A percentile compares a stretch with the other conserved stretches of the same genome.
phyloP scores from a whole-genome alignment of 2,329 filamentous ascomycete genomes.

The Microcera coccophila region DNA sequence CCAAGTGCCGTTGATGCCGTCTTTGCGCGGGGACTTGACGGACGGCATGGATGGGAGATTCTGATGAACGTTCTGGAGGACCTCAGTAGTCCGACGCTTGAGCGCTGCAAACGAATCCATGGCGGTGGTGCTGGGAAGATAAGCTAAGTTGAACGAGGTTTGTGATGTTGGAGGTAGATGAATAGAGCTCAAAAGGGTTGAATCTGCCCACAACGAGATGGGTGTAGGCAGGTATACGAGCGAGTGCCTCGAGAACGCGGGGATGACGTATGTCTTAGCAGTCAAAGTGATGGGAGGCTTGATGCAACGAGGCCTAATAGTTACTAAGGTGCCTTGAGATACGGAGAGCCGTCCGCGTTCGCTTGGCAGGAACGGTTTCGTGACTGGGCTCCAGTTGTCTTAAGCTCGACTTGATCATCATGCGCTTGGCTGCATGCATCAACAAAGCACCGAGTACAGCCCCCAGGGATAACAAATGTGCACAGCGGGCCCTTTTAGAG shows the following conservation, averaged over 20 bases:
- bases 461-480: no score
- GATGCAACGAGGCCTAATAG: not conserved
- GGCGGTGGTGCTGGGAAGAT: slow-evolving; percentile 5
- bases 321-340: not conserved
- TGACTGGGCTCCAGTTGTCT: not conserved
- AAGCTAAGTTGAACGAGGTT: slow-evolving; percentile 1
- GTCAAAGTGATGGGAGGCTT: not conserved
- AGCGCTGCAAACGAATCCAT: slow-evolving; percentile 51
- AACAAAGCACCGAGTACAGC: no score
- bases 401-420: not conserved
- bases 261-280: not conserved
- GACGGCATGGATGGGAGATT: slow-evolving; percentile 39
- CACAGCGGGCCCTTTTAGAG: no score
- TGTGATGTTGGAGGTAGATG: not conserved
- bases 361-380: not conserved
- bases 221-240: not conserved
- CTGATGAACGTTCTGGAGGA: slow-evolving; percentile 48
- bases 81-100: slow-evolving; percentile 53
- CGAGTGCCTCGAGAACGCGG: not conserved
- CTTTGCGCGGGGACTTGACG: slow-evolving; percentile 15
- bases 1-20: slow-evolving; percentile 55
- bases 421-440: not conserved
- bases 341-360: not conserved
- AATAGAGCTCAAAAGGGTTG: not conserved
- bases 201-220: not conserved